Base-by-base conservation (phyloP, 345 rosid genomes). In the thale cress (Arabidopsis thaliana) region DNA sequence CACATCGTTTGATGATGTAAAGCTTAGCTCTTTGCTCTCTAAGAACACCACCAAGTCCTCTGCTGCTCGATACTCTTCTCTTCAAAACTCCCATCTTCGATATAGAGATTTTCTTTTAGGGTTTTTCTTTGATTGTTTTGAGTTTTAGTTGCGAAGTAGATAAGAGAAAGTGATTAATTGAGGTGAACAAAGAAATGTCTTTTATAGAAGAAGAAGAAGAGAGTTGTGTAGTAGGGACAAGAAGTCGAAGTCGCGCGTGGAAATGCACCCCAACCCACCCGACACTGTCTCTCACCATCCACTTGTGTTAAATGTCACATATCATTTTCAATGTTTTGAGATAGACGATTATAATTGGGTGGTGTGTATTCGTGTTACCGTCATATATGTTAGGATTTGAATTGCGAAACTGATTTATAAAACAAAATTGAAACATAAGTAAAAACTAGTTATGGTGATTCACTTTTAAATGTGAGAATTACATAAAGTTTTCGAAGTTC, bases 1-100 rank as follows among this genome's bases (percentile, higher is more conserved):
- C 96, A 71, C 98, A 93, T 77, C 97, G 81, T 70, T 88, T 78
- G 16, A 93, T 91, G 38, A 93, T 91, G 80, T 93, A 93, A 72
- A 91, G 88, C 75, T 73, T 82, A 9, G 97, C 97, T 79, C 87
- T 89, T 81, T 89, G 98, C 78, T 93, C 97, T 80, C 89, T 82
- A 9, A 91, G 90, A 50, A 81, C 88, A 53, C 90, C 84, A 23
- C 93, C 93, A n/a, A 87, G 81, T 1, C 96, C 89, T 73, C 83
- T 88, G 8, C 60, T 71, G 78, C 85, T 82, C 1, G 91, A 78
- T 11, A 89, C 33, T 73, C 92, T 89, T 82, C 93, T 89, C 84
- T 89, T 87, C 24, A 86, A 79, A 28, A 84, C 78, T 69, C 91
- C 93, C 80, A 83, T 83, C 38, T 61, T 79, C 14, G 53, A 52